A percentile compares a stretch with the other conserved stretches of the same genome.
Evolutionary conservation across 2,329 filamentous ascomycete species (phyloP).

Genomic region (Chrysoporthe austroafricana): DNA sequence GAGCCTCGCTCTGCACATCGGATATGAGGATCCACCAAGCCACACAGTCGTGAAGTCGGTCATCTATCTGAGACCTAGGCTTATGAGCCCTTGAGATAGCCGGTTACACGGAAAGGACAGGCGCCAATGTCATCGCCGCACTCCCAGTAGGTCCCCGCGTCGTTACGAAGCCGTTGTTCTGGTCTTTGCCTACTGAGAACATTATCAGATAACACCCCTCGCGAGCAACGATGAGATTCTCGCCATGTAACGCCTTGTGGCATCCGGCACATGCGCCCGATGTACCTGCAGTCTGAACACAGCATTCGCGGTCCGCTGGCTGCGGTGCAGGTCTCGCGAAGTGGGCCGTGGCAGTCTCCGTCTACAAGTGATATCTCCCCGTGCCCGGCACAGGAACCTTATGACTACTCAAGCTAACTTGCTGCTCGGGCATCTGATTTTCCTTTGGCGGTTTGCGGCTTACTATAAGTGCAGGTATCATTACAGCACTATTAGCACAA

Average conservation of each 20-base stretch:
- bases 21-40: neutral
- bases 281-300: neutral
- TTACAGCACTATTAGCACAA: too few relatives aligned
- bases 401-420: too few relatives aligned
- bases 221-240: neutral
- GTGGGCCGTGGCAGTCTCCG: neutral
- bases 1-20: neutral
- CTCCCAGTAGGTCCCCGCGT: too few relatives aligned
- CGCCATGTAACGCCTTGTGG: neutral
- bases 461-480: too few relatives aligned
- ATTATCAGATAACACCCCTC: too few relatives aligned
- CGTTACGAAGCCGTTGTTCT: too few relatives aligned
- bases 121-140: too few relatives aligned
- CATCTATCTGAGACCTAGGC: neutral
- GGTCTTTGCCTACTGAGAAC: too few relatives aligned
- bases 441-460: too few relatives aligned
- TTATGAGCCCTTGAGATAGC: neutral
- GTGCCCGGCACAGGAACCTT: neutral
- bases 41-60: neutral
- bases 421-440: too few relatives aligned
- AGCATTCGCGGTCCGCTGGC: constrained; percentile 6
- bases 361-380: neutral
- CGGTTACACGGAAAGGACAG: neutral
- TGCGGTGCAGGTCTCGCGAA: constrained; percentile 9
- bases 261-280: neutral